Base-by-base conservation (phyloP, 2,329 filamentous ascomycete genomes). In the Mycosphaerella sp. region DNA sequence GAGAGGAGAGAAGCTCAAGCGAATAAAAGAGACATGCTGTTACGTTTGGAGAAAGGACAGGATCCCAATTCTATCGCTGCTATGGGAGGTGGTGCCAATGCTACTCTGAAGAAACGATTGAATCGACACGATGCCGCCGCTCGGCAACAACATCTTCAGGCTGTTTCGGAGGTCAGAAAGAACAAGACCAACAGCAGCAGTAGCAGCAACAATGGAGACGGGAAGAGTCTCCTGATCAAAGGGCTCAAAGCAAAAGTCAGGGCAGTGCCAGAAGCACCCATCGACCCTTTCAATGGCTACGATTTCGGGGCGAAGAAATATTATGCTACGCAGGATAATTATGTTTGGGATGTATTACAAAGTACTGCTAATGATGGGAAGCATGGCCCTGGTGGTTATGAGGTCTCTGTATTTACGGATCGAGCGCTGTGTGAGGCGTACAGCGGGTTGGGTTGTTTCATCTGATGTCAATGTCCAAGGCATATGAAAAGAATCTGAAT, bases 361-460 rank as follows among this genome's bases (percentile, higher is more conserved):
- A 74, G 75, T 18, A 79, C 83, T 28, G 79, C 83, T 50, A 79
- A 79, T 36, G 84, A 90, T 64, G 71, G 78, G 2, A 75, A 79
- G 40, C 82, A 86, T 64, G 73, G 79, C 45, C 87, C 87, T 13
- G 90, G 89, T 28, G 94, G 93, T 0, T 97, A 94, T 70, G 84
- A 85, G 62, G 74, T 91, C 39, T 75, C 79, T 30, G 89, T 95
- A 66, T 97, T 93, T 65, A 87, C 89, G 62, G 77, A 82, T 6
- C 78, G 90, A 18, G 84, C 87, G 18, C 73, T 98, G 66, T 86
- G 88, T 54, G 90, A 96, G 66, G 89, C 91, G 0, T 97, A 96
- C 70, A 82, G 87, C 0, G 93, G 94, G 0, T 69, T 98, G 54
- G 89, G 87, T 0, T 87, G 95, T 37, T 94, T 95, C 61, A 75